phyloP scores from a whole-genome alignment of 2,329 filamentous ascomycete species.

The Penicillium frequentans region DNA sequence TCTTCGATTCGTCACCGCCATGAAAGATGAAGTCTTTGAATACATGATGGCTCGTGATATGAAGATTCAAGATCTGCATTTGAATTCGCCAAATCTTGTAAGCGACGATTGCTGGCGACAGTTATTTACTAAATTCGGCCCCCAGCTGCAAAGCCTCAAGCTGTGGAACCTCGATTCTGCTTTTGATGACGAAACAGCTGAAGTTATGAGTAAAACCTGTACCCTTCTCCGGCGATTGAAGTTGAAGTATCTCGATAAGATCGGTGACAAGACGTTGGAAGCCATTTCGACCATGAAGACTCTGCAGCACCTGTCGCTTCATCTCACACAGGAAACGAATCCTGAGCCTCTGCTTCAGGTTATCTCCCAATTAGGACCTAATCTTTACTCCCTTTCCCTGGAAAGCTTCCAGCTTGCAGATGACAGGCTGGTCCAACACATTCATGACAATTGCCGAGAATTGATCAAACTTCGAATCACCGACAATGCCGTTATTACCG shows the following conservation, averaged over 20 bases:
- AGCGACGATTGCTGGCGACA: constrained; percentile 73
- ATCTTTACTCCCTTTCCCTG: constrained; percentile 76
- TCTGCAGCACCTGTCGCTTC: constrained; percentile 74
- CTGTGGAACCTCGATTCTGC: constrained; percentile 82
- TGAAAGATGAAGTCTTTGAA: constrained; percentile 81
- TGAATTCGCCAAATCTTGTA: constrained; percentile 83
- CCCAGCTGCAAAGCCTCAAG: constrained; percentile 66
- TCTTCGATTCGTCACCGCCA: constrained; percentile 81
- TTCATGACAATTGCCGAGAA: constrained; percentile 67
- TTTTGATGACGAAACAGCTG: constrained; percentile 70
- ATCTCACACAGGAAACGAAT: constrained; percentile 59
- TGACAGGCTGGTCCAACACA: constrained; percentile 67
- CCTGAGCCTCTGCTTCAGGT: constrained; percentile 61
- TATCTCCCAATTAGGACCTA: constrained; percentile 61
- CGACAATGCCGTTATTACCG: constrained; percentile 73
- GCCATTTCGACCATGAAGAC: constrained; percentile 62
- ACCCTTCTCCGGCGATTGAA: constrained; percentile 73
- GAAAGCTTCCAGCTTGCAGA: constrained; percentile 66
- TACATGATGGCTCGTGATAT: constrained; percentile 74
- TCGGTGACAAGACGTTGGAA: constrained; percentile 65
- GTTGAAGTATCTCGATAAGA: constrained; percentile 74
- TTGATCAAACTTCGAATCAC: constrained; percentile 79
- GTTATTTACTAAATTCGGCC: constrained; percentile 66
- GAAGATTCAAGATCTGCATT: constrained; percentile 68
- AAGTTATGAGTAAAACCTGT: constrained; percentile 63